phyloP scores from a whole-genome alignment of 352 stramenopile species.

The Pythium angustatum region DNA sequence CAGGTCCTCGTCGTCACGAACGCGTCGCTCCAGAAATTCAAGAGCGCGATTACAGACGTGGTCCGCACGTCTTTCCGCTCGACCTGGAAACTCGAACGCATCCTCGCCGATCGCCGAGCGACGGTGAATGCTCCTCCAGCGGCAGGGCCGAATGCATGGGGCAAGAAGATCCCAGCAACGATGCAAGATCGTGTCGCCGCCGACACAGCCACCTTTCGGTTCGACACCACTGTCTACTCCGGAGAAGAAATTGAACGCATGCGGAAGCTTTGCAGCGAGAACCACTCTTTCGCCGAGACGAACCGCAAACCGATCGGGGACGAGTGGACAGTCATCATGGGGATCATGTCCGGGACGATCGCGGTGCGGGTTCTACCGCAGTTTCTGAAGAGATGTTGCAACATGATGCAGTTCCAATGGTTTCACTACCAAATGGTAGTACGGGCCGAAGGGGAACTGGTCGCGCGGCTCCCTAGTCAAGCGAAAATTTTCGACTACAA shows the following conservation, averaged over 20 bases:
- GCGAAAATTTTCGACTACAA: conserved; percentile 18
- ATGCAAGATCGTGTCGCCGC: background rate
- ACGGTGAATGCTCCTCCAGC: background rate
- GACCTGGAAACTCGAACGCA: background rate
- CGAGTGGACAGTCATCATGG: conserved; percentile 17
- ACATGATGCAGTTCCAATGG: conserved; percentile 2
- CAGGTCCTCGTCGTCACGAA: background rate
- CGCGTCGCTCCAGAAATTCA: background rate
- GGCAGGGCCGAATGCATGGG: background rate
- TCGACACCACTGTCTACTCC: conserved; percentile 2
- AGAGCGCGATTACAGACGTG: background rate
- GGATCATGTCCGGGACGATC: conserved; percentile 19
- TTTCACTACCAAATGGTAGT: conserved; percentile 1
- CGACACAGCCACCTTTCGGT: background rate
- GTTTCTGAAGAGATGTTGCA: conserved; percentile 27
- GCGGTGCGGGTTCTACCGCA: background rate
- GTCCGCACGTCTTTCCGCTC: background rate
- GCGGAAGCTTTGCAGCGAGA: background rate
- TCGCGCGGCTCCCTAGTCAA: background rate
- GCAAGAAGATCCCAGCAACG: background rate
- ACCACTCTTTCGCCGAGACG: background rate
- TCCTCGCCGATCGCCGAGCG: background rate
- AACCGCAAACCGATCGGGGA: background rate
- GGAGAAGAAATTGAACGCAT: background rate
- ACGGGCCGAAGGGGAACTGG: conserved; percentile 14